Evolutionary conservation across 2,329 filamentous ascomycete genomes (phyloP).

Genomic region (Fusarium napiforme): DNA sequence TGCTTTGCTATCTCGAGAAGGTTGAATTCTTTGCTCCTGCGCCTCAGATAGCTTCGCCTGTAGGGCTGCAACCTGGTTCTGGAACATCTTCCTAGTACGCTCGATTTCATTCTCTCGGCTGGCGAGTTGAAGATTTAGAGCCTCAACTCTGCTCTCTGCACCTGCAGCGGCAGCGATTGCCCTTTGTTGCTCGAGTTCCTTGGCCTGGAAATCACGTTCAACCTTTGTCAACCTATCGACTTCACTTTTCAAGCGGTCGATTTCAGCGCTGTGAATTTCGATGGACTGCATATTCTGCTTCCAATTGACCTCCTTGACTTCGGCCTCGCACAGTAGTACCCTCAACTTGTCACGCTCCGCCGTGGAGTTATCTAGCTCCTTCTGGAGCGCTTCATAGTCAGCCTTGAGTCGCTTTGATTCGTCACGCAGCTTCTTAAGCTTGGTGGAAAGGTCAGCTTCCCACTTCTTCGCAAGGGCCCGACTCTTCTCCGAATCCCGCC

Average conservation of each 20-base stretch:
- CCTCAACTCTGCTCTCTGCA: constrained; percentile 68
- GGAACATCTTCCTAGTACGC: constrained; percentile 56
- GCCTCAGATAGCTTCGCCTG: constrained; percentile 58
- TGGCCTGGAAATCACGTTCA: constrained; percentile 71
- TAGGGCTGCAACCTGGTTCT: constrained; percentile 60
- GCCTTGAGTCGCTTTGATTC: constrained; percentile 73
- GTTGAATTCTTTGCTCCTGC: constrained; percentile 43
- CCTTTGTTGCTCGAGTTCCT: constrained; percentile 68
- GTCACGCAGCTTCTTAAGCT: constrained; percentile 73
- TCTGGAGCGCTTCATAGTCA: constrained; percentile 66
- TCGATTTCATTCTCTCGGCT: constrained; percentile 61
- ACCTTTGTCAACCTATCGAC: constrained; percentile 69
- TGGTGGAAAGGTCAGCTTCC: constrained; percentile 76
- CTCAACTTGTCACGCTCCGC: constrained; percentile 73
- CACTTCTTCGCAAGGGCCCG: constrained; percentile 80
- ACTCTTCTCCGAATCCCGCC: constrained; percentile 77
- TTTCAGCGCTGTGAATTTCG: constrained; percentile 69
- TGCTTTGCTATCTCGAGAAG: constrained; percentile 47
- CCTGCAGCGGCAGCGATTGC: constrained; percentile 68
- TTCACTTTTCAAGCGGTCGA: constrained; percentile 68
- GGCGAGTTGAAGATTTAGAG: constrained; percentile 67
- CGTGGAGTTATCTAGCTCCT: constrained; percentile 67
- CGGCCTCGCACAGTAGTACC: constrained; percentile 72
- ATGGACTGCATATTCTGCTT: constrained; percentile 73
- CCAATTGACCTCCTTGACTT: constrained; percentile 73